Base-by-base conservation (phyloP, 345 rosid genomes). In the Euphorbia lathyris region DNA sequence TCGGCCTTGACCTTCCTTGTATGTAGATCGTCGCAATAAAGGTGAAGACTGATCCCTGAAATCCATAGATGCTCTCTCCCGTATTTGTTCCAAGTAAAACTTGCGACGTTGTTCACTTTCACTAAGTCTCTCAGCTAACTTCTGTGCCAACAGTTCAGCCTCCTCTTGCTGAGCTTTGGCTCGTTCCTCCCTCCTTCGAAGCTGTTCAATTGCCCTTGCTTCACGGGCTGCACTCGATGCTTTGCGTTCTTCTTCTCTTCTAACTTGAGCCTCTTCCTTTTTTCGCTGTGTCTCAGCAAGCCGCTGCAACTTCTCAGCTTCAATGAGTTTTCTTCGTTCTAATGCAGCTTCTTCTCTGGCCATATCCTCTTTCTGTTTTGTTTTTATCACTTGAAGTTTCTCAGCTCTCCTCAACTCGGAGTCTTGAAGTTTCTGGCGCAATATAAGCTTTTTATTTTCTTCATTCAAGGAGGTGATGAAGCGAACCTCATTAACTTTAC, bases 111-210 rank as follows among this genome's bases (percentile, higher is more conserved):
- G 95, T 76, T 89, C 86, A 75, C 95, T 89, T 74, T 89, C 95
- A 27, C 82, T 80, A 14, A 89, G 91, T 66, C 74, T 85, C 84
- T 89, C 95, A 36, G 88, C 87, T 77, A 89, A 85, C 74, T 89
- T 89, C 72, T 81, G 95, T 9, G 88, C 95, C 68, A 89, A 78
- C 65, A 89, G 74, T 77, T 89, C 95, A 74, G 95, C 91, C 84
- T 89, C 95, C 82, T 89, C 95, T 80, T 86, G 95, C 79, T 89
- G 95, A 30, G 88, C 95, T 73, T 84, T 89, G 69, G 83, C 91
- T 84, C 91, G 86, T 63, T 81, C 87, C 78, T 89, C 91, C 83
- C 83, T 84, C 74, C 88, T 77, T 47, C 91, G 87, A 72, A 87
- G 91, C 76, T 87, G 91, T 79, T 85, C 90, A 67, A 87, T 73